Evolutionary conservation across 768 basidiomycete species (phyloP), one percentile per base, ranked within the genome.

Genomic region (Austroboletus eburneus): DNA sequence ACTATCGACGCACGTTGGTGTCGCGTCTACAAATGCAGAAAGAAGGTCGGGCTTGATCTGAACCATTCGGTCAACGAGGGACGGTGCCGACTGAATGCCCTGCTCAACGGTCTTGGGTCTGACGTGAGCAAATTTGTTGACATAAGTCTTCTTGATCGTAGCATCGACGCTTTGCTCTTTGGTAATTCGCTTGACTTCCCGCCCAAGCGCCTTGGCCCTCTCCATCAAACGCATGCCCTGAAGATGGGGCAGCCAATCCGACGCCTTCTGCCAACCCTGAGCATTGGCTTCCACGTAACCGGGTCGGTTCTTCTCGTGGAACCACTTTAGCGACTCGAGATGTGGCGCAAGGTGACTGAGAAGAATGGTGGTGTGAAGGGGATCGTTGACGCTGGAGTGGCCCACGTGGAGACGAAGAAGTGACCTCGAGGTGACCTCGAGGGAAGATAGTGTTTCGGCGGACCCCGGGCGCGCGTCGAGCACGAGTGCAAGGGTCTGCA

Each of bases 281-380:
- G 81, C 79, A 55, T 87, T 80, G 25, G 73, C 70, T 61, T 90
- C 87, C 40, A 81, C 70, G 55, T 74, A 83, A 5, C 84, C 83
- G 0, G 78, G 73, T n/a, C 86, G 74, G 56, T 79, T 87, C 66
- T 82, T 84, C 57, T 87, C 85, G 56, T 83, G 79, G 72, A 87
- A 88, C 79, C 78, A 88, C 64, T 81, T 85, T 42, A 90, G 64
- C 22, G 67, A 71, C 59, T 88, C 85, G 37, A 87, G 70, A 57
- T 72, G 70, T 32, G 87, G 86, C n/a, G 82, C 79, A 43, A 90
- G 66, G 62, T 90, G 87, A 64, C 87, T 89, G 50, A 90, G 73
- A 47, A 85, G 74, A 55, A 89, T 80, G 23, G 85, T 74, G 18
- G 79, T 71, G 48, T 81, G 80, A 46, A 90, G 74, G n/a, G 82